These are phyloP conservation scores for Ceratobasidium sp. DNA, from an alignment of 1,284 basidiomycete genomes.

Conservation along the genomic window DNA sequence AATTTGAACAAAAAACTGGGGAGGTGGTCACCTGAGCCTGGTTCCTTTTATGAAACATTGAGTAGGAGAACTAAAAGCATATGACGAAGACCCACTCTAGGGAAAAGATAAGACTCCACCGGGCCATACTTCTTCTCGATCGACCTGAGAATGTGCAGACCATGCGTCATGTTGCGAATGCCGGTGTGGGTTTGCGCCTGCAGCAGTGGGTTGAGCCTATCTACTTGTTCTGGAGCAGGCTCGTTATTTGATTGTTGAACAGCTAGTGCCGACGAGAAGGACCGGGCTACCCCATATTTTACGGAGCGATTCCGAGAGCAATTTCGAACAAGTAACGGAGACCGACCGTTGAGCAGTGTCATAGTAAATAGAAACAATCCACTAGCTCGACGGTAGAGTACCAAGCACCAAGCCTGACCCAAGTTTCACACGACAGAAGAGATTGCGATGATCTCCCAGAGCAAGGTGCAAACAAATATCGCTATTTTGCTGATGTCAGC, in stretches of 20 bases:
- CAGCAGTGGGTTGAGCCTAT: constrained; percentile 1
- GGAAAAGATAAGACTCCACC: constrained; percentile 34
- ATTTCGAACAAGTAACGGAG: neutral
- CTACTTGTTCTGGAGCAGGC: neutral
- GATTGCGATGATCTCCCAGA: too few relatives aligned
- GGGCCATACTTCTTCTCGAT: constrained; percentile 38
- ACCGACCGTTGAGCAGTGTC: too few relatives aligned
- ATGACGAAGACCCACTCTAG: constrained; percentile 23
- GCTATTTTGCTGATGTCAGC: neutral
- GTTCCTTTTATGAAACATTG: constrained; percentile 11
- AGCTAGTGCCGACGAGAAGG: neutral
- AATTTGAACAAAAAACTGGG: constrained; percentile 42
- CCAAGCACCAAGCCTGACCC: neutral
- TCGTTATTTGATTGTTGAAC: neutral
- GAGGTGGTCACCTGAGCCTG: constrained; percentile 30
- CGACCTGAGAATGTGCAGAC: constrained; percentile 22
- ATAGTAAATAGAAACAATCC: neutral
- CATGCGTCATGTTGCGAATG: constrained; percentile 34
- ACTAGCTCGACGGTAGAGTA: neutral
- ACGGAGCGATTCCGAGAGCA: neutral
- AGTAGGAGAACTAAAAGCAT: neutral
- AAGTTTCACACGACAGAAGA: too few relatives aligned
- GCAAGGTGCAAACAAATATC: too few relatives aligned
- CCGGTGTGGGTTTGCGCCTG: constrained; percentile 34
- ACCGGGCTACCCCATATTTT: neutral